Evolutionary conservation across 2,329 filamentous ascomycete genomes (phyloP), one percentile per base, ranked within the genome.

Genomic region (Colletotrichum camelliae): DNA sequence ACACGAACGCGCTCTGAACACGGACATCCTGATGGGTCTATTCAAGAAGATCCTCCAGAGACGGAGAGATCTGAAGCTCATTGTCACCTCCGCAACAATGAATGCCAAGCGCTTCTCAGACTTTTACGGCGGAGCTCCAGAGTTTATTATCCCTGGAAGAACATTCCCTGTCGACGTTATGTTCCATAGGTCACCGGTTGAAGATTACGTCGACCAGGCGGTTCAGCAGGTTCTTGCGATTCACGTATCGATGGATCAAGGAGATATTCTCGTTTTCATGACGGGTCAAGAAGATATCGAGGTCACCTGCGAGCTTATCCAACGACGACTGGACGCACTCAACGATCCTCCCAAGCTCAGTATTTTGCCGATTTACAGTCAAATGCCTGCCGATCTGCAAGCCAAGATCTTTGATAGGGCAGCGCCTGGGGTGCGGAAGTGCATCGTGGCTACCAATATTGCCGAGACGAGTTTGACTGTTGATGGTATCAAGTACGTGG

Each of bases 221-320:
- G 97, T 99, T 68, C 97, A 98, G 82, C 97, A 98, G 84, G 95
- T 98, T 52, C 89, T 99, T 62, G 94, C 96, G 1, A 98, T 99
- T 67, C 97, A 99, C 81, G 96, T 99, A 13, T 98, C 96, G 0
- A 97, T 98, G 89, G 95, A 95, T 1, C 86, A 92, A 1, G 97
- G 97, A 15, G 97, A 99, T 85, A 98, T 99, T 72, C 88, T 99
- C 10, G 96, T 99, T 10, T 99, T 99, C 85, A 99, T 99, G 97
- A 99, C 97, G 0, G 97, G 97, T 13, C 97, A 98, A 83, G 97
- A 99, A 85, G 97, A 99, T 81, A 99, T 99, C 77, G 97, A 99
- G 84, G 94, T 94, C 57, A 99, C 97, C 0, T 99, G 97, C 82
- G 97, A 99, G 81, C 88, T 98, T 24, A 91, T 98, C 4, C 95